These are phyloP conservation scores for Russula lepida DNA, from an alignment of 768 basidiomycete species.

Conservation along the genomic window DNA sequence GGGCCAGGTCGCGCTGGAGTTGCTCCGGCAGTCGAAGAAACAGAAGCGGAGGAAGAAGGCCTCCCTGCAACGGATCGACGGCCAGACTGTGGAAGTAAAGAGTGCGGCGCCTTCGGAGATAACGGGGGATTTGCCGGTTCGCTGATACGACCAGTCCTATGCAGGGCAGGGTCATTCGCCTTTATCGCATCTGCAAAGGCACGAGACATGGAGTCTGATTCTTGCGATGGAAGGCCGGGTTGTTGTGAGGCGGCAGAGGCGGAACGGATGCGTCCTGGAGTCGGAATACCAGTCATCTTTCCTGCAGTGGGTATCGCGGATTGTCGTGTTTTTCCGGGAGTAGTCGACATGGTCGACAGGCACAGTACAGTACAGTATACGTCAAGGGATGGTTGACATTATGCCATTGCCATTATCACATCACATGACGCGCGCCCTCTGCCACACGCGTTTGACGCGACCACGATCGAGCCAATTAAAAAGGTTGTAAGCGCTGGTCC, in stretches of 20 bases:
- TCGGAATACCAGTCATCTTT: constrained; percentile 47
- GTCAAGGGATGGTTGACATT: not conserved
- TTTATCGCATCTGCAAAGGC: constrained; percentile 77
- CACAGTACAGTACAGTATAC: not conserved
- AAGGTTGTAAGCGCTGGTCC: not conserved
- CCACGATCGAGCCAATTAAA: not conserved
- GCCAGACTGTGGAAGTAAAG: constrained; percentile 32
- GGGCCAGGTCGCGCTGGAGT: constrained; percentile 25
- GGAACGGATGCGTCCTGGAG: constrained; percentile 64
- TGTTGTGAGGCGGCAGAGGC: constrained; percentile 42
- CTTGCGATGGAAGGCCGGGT: constrained; percentile 26
- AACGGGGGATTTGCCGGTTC: constrained; percentile 35
- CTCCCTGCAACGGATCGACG: constrained; percentile 44
- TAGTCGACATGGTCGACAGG: constrained; percentile 31
- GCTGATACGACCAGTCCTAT: constrained; percentile 40
- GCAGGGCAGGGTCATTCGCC: constrained; percentile 71
- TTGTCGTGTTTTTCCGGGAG: constrained; percentile 36
- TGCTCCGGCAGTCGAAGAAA: constrained; percentile 34
- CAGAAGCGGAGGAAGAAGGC: constrained; percentile 55
- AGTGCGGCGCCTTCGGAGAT: constrained; percentile 37
- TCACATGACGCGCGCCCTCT: constrained; percentile 14
- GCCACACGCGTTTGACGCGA: constrained; percentile 10
- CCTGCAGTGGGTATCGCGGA: constrained; percentile 44
- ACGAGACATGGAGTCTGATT: constrained; percentile 53
- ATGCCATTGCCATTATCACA: not conserved